Evolutionary conservation across 257 asterid genomes (phyloP), one percentile per base, ranked within the genome.

Genomic region (Nicotiana tabacum): DNA sequence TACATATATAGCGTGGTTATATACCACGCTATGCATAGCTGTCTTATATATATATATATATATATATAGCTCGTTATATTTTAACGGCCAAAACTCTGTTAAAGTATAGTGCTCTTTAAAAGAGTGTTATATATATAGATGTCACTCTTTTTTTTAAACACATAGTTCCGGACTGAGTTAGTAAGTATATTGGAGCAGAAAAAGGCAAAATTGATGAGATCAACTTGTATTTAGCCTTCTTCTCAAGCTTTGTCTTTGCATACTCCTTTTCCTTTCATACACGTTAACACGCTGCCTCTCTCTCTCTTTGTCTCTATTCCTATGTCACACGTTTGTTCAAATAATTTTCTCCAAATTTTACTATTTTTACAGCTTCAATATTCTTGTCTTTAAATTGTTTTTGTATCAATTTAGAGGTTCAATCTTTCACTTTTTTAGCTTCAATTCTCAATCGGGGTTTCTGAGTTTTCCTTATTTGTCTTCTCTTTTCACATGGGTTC

Each of bases 211-310:
- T 2, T 6, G 43, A 30, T 12, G 16, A 65, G 5, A 43, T 30
- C 60, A 43, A 9, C 12, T 43, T 8, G 51, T 0, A 43, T 43
- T 43, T 2, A 43, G 78, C 27, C 27, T 24, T 70, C 60, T 70
- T 43, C 21, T 43, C 35, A 48, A 74, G 6, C 61, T 62, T 37
- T 46, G 76, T 56, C 67, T 16, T 5, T 51, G 58, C 62, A 32
- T 35, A 37, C 78, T 57, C 53, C 35, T 78, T 67, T 77, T 68
- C 77, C 51, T 39, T 77, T 68, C 78, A 32, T 33, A 85, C 82
- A 79, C 86, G 84, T 70, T 85, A 82, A 57, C 80, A 17, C 64
- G 78, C n/a, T 43, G 29, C 0, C 32, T 68, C 27, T 24, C 27
- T 24, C 27, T 24, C 27, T n/a, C 2, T 12, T 11, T 11, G 18